phyloP scores from a whole-genome alignment of 768 basidiomycete genomes.

The Leucocoprinus leucothites region DNA sequence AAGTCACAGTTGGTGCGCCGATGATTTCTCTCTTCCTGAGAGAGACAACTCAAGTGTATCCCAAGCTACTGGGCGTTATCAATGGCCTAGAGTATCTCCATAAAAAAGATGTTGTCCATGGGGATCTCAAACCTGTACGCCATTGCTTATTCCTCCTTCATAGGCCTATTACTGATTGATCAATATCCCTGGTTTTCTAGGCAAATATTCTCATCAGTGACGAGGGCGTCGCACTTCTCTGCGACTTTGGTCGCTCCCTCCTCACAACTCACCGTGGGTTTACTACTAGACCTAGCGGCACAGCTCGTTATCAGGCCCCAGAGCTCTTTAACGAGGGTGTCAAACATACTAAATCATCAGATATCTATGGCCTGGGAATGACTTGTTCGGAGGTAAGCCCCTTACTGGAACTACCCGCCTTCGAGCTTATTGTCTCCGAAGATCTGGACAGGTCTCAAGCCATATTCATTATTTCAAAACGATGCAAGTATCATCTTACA shows the following conservation, averaged over 20 bases:
- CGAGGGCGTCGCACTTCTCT: neutral
- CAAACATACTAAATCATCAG: too few species aligned
- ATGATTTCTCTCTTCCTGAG: neutral
- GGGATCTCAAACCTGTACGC: slow-evolving; percentile 5
- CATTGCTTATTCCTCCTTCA: too few species aligned
- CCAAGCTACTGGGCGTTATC: slow-evolving; percentile 1
- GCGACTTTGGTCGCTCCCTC: slow-evolving; percentile 7
- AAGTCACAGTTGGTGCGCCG: neutral
- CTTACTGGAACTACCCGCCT: too few species aligned
- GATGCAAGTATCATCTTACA: too few species aligned
- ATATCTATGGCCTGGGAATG: too few species aligned
- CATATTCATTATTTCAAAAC: too few species aligned
- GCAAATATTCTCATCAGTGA: slow-evolving; percentile 5
- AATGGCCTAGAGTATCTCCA: slow-evolving; percentile 5
- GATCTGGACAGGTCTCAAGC: too few species aligned
- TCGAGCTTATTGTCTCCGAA: too few species aligned
- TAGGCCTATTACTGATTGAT: too few species aligned
- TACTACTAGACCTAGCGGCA: slow-evolving; percentile 1
- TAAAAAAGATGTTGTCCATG: neutral
- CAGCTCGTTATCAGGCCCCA: slow-evolving; percentile 3
- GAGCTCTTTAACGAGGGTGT: neutral
- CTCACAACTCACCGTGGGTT: neutral
- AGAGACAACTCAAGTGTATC: too few species aligned
- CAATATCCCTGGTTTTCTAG: too few species aligned
- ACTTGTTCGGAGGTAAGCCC: too few species aligned